A percentile compares a stretch with the other conserved stretches of the same genome.
Conservation (phyloP, 805 yeast genomes). For the Ogataea kodamae region DNA sequence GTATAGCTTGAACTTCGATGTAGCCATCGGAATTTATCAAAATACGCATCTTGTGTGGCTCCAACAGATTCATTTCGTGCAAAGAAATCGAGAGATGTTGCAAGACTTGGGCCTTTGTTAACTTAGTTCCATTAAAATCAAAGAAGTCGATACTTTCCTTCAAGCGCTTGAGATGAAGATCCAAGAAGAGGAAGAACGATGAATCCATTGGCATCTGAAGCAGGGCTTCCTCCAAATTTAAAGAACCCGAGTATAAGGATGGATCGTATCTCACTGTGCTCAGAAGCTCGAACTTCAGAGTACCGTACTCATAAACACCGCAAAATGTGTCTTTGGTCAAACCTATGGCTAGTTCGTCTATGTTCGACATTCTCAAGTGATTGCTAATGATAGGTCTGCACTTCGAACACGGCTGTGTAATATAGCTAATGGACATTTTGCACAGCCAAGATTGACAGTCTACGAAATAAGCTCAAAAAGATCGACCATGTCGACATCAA, state of each 20-base stretch:
- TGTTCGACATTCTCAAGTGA: conserved; percentile 1
- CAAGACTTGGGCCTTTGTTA: conserved; percentile 43
- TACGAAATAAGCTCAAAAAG: no score
- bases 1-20: conserved; percentile 34
- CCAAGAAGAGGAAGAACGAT: conserved; percentile 55
- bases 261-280: conserved; percentile 81
- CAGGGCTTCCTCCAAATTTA: conserved; percentile 25
- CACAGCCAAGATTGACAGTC: conserved; percentile 5
- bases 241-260: conserved; percentile 32
- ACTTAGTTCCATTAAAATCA: conserved; percentile 34
- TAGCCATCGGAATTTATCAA: conserved; percentile 31
- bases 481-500: no score
- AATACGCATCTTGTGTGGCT: conserved; percentile 48
- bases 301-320: conserved; percentile 15
- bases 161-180: conserved; percentile 61
- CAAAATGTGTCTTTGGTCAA: conserved; percentile 12
- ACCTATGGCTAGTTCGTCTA: conserved; percentile 7
- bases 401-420: conserved; percentile 12
- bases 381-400: background rate
- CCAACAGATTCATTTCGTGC: conserved; percentile 25
- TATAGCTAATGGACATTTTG: background rate
- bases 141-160: conserved; percentile 54
- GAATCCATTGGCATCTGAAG: conserved; percentile 23
- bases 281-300: conserved; percentile 48
- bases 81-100: conserved; percentile 39